Percentiles rank a stretch among this genome's conserved stretches.
Evolutionary conservation across 345 rosid species (phyloP).

Genomic region (Turritis glabra): DNA sequence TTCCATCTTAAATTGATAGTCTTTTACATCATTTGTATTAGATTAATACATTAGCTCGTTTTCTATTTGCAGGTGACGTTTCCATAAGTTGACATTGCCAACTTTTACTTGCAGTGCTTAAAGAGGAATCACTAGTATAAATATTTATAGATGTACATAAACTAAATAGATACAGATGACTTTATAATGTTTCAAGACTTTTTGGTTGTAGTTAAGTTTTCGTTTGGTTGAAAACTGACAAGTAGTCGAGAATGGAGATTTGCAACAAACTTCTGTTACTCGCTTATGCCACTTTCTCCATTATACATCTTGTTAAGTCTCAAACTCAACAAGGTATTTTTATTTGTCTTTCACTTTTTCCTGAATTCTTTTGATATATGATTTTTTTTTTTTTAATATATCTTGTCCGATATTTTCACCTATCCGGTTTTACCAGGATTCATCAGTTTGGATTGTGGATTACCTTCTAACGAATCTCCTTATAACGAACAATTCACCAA

Average conservation of each 20-base stretch:
- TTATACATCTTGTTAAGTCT: constrained; percentile 9
- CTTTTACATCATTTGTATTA: too few relatives aligned
- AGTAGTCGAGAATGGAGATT: constrained; percentile 18
- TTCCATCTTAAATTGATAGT: background rate
- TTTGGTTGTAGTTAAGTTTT: background rate
- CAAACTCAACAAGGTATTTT: constrained; percentile 35
- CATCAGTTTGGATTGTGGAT: constrained; percentile 54
- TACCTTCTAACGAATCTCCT: constrained; percentile 16
- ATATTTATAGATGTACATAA: too few relatives aligned
- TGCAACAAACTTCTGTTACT: background rate
- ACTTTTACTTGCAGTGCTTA: too few relatives aligned
- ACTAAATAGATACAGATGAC: too few relatives aligned
- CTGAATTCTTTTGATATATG: background rate
- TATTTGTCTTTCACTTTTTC: background rate
- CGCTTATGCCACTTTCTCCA: background rate
- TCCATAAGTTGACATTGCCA: constrained; percentile 16
- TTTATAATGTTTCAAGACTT: constrained; percentile 1
- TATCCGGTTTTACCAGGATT: constrained; percentile 29
- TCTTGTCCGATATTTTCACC: background rate
- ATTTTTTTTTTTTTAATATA: too few relatives aligned
- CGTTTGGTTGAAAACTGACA: background rate
- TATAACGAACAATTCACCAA: constrained; percentile 32
- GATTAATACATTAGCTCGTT: too few relatives aligned
- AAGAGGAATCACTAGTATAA: too few relatives aligned
- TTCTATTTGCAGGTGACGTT: too few relatives aligned